Base-by-base conservation (phyloP, 2,329 filamentous ascomycete species). In the Biscogniauxia sp. region DNA sequence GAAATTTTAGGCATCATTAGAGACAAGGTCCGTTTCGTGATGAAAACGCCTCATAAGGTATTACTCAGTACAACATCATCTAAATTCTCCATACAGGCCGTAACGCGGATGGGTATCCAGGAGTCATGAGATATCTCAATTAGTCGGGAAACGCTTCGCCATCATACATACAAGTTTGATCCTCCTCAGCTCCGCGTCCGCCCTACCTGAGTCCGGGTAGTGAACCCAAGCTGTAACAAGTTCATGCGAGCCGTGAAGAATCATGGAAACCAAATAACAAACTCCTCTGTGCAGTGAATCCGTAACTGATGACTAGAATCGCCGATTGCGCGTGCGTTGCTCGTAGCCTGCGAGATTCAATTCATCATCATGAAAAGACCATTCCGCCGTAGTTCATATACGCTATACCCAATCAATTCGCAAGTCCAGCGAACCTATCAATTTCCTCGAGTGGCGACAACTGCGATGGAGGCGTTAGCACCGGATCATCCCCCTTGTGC, bases 91-190 rank as follows among this genome's bases (percentile, higher is more conserved):
- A 52, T 23, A 52, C 51, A 23, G 51, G 37, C 37, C 37, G 37
- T 45, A 25, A 26, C 52, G n/a, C 52, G 23, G 23, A 20, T 19
- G 19, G 55, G 28, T 58, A 51, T 60, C 53, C 37, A 59, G 59
- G 63, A 61, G 37, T 72, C 66, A 62, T 70, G 63, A 72, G 68
- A 66, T 73, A 69, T 70, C 70, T 80, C 73, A 73, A 80, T 80
- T 80, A 80, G 73, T 78, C 70, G 75, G 74, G 68, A 73, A 80
- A 80, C 77, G 77, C 78, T 75, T 72, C 73, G 74, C 77, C 74
- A 76, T 78, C 77, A 78, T 80, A 81, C 76, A 79, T 77, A 73
- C 71, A 74, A 70, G 67, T 70, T 45, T 66, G 64, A 63, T 70
- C 68, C 64, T 68, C 66, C 64, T 61, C 64, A 67, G 58, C 65